A percentile compares a stretch with the other conserved stretches of the same genome.
Conservation (phyloP, 352 stramenopile genomes). For the Phytophthora quininea region DNA sequence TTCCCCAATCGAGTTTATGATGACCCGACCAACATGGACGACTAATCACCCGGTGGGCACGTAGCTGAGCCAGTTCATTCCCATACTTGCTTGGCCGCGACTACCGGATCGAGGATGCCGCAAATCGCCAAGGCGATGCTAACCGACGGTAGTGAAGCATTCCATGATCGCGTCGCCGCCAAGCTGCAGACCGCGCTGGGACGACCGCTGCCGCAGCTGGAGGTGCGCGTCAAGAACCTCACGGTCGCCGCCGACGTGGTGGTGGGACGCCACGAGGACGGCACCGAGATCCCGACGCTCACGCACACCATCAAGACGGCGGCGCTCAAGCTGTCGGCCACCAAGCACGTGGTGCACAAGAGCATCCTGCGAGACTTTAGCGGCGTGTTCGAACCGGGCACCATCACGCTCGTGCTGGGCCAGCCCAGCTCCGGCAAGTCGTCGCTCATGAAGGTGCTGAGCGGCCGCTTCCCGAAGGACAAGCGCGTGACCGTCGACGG, state of each 20-base stretch:
- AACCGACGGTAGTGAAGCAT: constrained; percentile 29
- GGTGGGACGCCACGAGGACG: constrained; percentile 24
- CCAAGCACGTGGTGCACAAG: constrained; percentile 38
- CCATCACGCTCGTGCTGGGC: constrained; percentile 28
- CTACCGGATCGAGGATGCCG: constrained; percentile 5
- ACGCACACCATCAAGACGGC: constrained; percentile 34
- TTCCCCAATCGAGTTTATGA: not conserved
- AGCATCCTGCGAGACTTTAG: constrained; percentile 39
- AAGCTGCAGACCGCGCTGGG: constrained; percentile 40
- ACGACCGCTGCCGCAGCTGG: constrained; percentile 30
- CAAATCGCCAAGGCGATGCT: constrained; percentile 22
- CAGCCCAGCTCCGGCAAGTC: constrained; percentile 34
- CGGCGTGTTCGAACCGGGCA: constrained; percentile 29
- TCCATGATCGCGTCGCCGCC: constrained; percentile 35
- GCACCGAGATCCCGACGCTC: constrained; percentile 45
- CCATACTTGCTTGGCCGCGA: constrained; percentile 16
- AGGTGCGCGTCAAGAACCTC: constrained; percentile 38
- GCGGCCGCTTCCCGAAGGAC: constrained; percentile 33
- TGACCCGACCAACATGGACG: not conserved
- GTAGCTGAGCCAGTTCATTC: constrained; percentile 10
- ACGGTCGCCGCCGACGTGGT: constrained; percentile 36
- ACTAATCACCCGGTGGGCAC: not conserved
- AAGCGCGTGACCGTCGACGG: constrained; percentile 29
- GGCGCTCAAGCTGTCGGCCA: constrained; percentile 26
- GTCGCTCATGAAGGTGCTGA: constrained; percentile 37